Conservation (phyloP, 2,329 filamentous ascomycete species). For the Aureobasidium uvarum region DNA sequence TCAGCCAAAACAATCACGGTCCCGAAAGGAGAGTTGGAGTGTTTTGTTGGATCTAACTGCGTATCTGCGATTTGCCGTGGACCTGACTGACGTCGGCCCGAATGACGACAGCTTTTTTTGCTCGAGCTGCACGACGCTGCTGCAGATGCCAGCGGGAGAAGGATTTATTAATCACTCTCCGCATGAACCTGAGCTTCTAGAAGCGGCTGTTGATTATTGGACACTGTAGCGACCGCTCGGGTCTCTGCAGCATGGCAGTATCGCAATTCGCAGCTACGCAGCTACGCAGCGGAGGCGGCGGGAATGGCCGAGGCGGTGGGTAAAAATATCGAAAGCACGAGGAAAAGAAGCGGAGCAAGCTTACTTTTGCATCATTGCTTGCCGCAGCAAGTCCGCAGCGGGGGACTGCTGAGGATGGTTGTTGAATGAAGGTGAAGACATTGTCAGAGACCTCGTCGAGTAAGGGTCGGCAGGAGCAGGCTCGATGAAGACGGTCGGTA, state of each 20-base stretch:
- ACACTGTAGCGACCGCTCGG: constrained; percentile 12
- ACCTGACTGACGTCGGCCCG: constrained; percentile 2
- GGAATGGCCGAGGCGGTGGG: constrained; percentile 8
- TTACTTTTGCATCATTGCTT: constrained; percentile 59
- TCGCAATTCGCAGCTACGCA: not conserved
- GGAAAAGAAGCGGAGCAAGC: constrained; percentile 35
- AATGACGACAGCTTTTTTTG: constrained; percentile 26
- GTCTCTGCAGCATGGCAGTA: constrained; percentile 12
- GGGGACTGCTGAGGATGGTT: constrained; percentile 44
- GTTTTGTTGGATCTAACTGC: constrained; percentile 19
- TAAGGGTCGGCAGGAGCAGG: constrained; percentile 31
- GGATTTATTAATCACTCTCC: constrained; percentile 5
- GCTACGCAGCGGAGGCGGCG: constrained; percentile 7
- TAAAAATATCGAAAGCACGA: constrained; percentile 23
- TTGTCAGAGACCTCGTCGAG: constrained; percentile 32
- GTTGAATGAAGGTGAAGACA: constrained; percentile 41
- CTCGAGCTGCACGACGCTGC: constrained; percentile 12
- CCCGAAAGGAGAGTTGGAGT: not conserved
- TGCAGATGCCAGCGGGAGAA: constrained; percentile 17
- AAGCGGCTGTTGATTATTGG: constrained; percentile 1
- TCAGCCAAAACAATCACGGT: not conserved
- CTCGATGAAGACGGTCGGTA: constrained; percentile 45
- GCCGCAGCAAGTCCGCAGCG: constrained; percentile 58
- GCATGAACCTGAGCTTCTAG: constrained; percentile 17
- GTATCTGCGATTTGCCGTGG: constrained; percentile 15